Percentiles rank a stretch among this genome's conserved stretches.
phyloP scores from a whole-genome alignment of 2,329 filamentous ascomycete genomes.

The Teratosphaeria epicoccoides region DNA sequence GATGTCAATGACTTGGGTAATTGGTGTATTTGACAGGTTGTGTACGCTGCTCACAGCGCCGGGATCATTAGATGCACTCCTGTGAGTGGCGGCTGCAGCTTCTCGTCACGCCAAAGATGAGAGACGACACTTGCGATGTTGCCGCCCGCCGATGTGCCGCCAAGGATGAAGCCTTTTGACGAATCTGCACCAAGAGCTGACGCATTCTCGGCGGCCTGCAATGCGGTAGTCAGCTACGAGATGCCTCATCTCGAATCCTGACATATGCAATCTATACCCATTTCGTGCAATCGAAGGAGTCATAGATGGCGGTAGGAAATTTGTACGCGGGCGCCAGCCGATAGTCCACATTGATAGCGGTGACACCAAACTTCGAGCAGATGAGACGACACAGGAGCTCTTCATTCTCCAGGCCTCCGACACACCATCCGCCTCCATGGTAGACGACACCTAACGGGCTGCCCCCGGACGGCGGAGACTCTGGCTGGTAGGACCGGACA shows the following conservation, averaged over 20 bases:
- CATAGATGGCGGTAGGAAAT: conserved; percentile 40
- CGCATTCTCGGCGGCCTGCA: conserved; percentile 28
- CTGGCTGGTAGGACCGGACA: conserved; percentile 17
- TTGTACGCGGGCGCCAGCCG: conserved; percentile 42
- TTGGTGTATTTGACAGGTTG: too few relatives aligned
- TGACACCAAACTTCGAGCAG: conserved; percentile 26
- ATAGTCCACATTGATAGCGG: conserved; percentile 42
- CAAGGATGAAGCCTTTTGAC: conserved; percentile 38
- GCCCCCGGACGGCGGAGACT: conserved; percentile 12
- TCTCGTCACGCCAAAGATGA: conserved; percentile 33
- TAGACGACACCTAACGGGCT: conserved; percentile 16
- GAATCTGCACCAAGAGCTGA: conserved; percentile 30
- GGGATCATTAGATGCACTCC: conserved; percentile 39
- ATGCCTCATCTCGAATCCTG: background rate
- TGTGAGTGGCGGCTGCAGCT: conserved; percentile 33
- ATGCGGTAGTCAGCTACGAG: background rate
- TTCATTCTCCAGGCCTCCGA: conserved; percentile 35
- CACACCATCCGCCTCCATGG: conserved; percentile 20
- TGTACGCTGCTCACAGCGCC: conserved; percentile 30
- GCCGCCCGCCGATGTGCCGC: conserved; percentile 43
- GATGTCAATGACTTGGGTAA: background rate
- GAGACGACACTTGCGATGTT: conserved; percentile 40
- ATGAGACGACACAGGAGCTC: conserved; percentile 33
- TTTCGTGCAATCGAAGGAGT: conserved; percentile 37
- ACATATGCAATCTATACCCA: conserved; percentile 25